Conservation (phyloP, 306 rosid genomes). For the Coriaria nepalensis region DNA sequence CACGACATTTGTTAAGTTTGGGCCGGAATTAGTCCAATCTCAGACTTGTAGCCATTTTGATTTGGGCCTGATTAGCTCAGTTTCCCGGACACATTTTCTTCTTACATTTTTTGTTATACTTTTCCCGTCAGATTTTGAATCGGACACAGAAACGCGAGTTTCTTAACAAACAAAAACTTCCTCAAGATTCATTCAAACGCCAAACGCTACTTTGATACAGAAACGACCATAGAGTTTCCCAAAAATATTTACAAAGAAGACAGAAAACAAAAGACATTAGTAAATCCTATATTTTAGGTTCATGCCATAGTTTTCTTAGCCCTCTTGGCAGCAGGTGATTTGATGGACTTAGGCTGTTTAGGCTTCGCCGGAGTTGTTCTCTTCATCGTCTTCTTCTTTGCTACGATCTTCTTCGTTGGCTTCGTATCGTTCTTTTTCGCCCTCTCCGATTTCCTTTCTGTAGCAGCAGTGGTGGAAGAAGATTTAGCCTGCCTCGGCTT, state of each 20-base stretch:
- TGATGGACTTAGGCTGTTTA: conserved; percentile 62
- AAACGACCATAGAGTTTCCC: neutral
- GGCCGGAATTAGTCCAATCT: too few relatives aligned
- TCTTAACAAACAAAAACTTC: too few relatives aligned
- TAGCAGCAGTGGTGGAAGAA: neutral
- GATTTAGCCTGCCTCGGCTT: conserved; percentile 10
- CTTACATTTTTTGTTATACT: too few relatives aligned
- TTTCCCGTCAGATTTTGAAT: too few relatives aligned
- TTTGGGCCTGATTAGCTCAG: too few relatives aligned
- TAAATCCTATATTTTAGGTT: neutral
- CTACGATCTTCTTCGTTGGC: conserved; percentile 9
- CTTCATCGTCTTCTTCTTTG: conserved; percentile 17
- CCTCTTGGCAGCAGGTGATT: conserved; percentile 45
- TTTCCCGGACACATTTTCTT: too few relatives aligned
- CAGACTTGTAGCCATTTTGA: too few relatives aligned
- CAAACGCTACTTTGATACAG: neutral
- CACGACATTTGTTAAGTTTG: too few relatives aligned
- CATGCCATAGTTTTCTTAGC: conserved; percentile 29
- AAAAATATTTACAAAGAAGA: too few relatives aligned
- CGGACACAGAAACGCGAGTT: too few relatives aligned
- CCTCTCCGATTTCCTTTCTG: conserved; percentile 12
- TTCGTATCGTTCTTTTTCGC: conserved; percentile 23
- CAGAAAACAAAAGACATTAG: neutral
- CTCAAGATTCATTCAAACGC: too few relatives aligned
- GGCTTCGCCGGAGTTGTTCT: conserved; percentile 46